Conservation (phyloP, 2,329 filamentous ascomycete genomes). For the Alternaria atra region DNA sequence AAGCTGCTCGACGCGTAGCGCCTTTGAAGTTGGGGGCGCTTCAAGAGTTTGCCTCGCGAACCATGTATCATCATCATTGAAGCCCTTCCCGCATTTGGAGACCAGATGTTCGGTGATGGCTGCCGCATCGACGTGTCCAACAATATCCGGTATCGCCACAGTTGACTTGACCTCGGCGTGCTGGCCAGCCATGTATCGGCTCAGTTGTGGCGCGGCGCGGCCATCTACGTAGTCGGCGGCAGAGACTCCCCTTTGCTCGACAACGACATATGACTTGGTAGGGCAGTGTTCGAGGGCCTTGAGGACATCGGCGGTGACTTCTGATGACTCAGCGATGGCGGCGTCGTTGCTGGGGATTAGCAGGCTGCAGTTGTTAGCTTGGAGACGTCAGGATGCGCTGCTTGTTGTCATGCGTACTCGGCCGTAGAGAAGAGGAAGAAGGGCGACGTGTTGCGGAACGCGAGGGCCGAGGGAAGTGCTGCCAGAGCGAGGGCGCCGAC, state of each 20-base stretch:
- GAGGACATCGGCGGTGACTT: slow-evolving; percentile 55
- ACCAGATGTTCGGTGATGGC: slow-evolving; percentile 55
- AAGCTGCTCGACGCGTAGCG: slow-evolving; percentile 25
- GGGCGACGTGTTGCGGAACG: slow-evolving; percentile 86
- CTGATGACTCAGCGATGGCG: slow-evolving; percentile 54
- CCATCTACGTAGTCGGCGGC: slow-evolving; percentile 70
- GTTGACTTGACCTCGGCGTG: slow-evolving; percentile 64
- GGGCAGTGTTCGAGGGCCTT: slow-evolving; percentile 70
- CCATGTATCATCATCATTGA: slow-evolving; percentile 24
- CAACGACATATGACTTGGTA: slow-evolving; percentile 78
- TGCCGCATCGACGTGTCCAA: slow-evolving; percentile 58
- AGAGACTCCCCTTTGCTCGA: slow-evolving; percentile 79
- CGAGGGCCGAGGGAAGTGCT: slow-evolving; percentile 66
- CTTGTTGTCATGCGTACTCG: slow-evolving; percentile 65
- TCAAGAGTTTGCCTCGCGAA: slow-evolving; percentile 14
- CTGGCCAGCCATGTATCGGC: slow-evolving; percentile 58
- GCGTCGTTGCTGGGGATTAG: slow-evolving; percentile 35
- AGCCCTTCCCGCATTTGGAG: slow-evolving; percentile 58
- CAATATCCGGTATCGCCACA: slow-evolving; percentile 63
- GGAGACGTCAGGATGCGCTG: slow-evolving; percentile 13
- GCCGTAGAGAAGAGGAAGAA: slow-evolving; percentile 88
- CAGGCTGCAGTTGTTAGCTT: slow-evolving; percentile 43
- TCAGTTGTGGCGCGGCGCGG: slow-evolving; percentile 63
- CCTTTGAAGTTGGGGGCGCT: slow-evolving; percentile 28
- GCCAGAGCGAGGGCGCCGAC: slow-evolving; percentile 61